Base-by-base conservation (phyloP, 169 alveolate genomes). In the Plasmodium fragile region DNA sequence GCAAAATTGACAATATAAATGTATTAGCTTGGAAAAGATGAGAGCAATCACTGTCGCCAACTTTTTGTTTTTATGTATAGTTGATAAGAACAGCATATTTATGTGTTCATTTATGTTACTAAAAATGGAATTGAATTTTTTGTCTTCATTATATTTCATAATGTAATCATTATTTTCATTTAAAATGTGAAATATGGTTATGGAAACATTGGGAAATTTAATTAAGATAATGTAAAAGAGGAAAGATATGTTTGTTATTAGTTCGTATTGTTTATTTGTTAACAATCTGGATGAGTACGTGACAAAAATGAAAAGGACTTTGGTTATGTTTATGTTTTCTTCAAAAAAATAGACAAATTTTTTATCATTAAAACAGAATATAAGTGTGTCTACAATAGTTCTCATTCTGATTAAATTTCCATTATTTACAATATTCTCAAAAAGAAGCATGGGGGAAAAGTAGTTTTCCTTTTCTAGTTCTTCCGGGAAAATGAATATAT, bases 241-340 rank as follows among this genome's bases (percentile, higher is more conserved):
- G 75, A 91, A 91, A 34, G 94, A 91, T 79, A 91, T 91, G 75
- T 79, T 91, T 43, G 94, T 52, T 69, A 91, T 80, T 45, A 91
- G 92, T 91, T 95, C 97, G 92, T 92, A 94, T 41, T 91, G 87
- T 75, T 95, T 84, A 79, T 83, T 93, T 72, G 95, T 81, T 59
- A 96, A 94, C 81, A 94, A 83, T 87, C 95, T 94, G 94, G 97
- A 92, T 16, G 95, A 45, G 78, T 96, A 93, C 16, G 96, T 83
- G 59, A 96, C 95, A 84, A 96, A 96, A n/a, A 85, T 95, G 49
- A 92, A 92, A 39, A 94, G 94, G 16, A 93, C 94, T 80, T 93
- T 96, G 25, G 94, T 83, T 69, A 94, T 92, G 81, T 94, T 96
- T 90, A 96, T 93, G 70, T 94, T 95, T 55, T 93, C 96, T 59